These are phyloP conservation scores for Serendipita indica DNA, from an alignment of 768 basidiomycete genomes.

Conservation along the genomic window DNA sequence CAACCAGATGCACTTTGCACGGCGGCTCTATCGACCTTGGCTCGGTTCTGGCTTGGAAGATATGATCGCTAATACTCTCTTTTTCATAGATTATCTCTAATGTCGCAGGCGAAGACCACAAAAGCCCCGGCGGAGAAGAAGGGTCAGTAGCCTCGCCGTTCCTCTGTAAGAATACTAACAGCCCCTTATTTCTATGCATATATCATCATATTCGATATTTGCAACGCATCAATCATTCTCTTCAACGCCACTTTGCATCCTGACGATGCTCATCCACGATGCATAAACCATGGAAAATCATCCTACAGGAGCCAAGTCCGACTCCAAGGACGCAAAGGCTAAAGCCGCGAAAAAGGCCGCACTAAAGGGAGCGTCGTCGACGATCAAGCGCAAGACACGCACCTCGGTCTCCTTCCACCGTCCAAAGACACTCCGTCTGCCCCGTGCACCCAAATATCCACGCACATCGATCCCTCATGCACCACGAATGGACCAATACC, in stretches of 20 bases:
- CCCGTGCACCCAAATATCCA: slow-evolving; percentile 80
- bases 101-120: background rate
- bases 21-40: no score
- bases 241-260: no score
- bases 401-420: slow-evolving; percentile 86
- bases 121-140: slow-evolving; percentile 3
- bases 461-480: slow-evolving; percentile 86
- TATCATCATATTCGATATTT: no score
- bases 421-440: slow-evolving; percentile 73
- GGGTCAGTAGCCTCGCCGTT: background rate
- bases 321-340: slow-evolving; percentile 40
- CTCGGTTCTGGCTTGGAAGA: background rate
- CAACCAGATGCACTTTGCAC: no score
- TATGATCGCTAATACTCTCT: background rate
- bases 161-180: background rate
- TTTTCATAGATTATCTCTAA: background rate
- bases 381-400: slow-evolving; percentile 65
- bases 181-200: no score
- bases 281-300: no score
- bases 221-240: no score
- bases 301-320: background rate
- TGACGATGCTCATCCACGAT: no score
- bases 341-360: slow-evolving; percentile 95
- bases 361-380: slow-evolving; percentile 69
- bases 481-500: slow-evolving; percentile 92